Base-by-base conservation (phyloP, 1,284 basidiomycete species). In the Marasmius fiardii region DNA sequence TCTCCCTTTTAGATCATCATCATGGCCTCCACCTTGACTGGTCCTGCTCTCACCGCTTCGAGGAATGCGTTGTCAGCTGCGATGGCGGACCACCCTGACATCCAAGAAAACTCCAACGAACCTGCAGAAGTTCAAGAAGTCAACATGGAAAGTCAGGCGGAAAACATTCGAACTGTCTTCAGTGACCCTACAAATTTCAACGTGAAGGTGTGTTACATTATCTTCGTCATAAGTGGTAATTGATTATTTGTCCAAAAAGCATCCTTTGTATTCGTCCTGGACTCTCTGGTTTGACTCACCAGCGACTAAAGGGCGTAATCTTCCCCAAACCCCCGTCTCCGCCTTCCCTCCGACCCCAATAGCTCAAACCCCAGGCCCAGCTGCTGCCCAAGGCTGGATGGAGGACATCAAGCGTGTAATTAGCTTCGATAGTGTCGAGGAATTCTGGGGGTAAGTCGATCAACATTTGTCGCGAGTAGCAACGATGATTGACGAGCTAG, bases 221-320 rank as follows among this genome's bases (percentile, higher is more conserved):
- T 45, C 34, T 57, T 45, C 31, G 48, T 4, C 34, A 51, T 54
- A 41, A 28, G 48, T 50, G 31, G 12, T 47, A 20, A 37, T 58
- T 45, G 24, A 47, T 63, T 44, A 43, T 18, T 56, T 28, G 52
- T 31, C 24, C 50, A 24, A 11, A 39, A 66, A 95, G 93, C 93
- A 96, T 68, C 93, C 93, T 23, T 83, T 96, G 35, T 95, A 85
- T 72, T 93, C 93, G 33, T 78, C 88, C n/a, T 97, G 95, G 95
- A 97, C 93, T 5, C 85, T 98, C 45, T 97, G 93, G 93, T 98
- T 96, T 70, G 95, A 97, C 70, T 95, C 94, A 49, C 93, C 93
- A 2, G 81, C 85, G 49, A 93, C 92, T 49, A 96, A 96, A 73
- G 87, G 86, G 55, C 83, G 90, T 57, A 91, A 90, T 71, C 78